Evolutionary conservation across 495 filamentous ascomycete species (phyloP).

Genomic region (Pseudoneurospora amorphoporcata): DNA sequence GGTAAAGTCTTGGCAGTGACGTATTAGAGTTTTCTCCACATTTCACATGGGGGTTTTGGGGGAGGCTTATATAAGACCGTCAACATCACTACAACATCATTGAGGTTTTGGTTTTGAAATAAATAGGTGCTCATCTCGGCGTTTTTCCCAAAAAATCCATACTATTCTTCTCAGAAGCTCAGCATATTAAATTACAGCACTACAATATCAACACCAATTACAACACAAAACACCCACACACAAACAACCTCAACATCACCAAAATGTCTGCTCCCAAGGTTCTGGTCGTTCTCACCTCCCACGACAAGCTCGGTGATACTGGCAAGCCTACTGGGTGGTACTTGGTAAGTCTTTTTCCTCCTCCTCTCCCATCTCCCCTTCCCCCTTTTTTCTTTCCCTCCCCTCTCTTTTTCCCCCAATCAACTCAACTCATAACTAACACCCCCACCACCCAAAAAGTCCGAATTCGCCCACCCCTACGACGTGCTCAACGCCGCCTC

Average conservation of each 20-base stretch:
- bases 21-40: background rate
- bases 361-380: background rate
- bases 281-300: slow-evolving; percentile 59
- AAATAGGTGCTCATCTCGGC: background rate
- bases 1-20: background rate
- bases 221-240: background rate
- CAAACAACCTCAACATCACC: background rate
- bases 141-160: background rate
- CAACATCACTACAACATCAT: background rate
- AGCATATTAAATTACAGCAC: background rate
- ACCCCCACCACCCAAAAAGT: slow-evolving; percentile 19
- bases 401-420: background rate
- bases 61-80: background rate
- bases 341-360: slow-evolving; percentile 30
- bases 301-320: slow-evolving; percentile 41
- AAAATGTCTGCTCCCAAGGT: slow-evolving; percentile 43
- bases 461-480: slow-evolving; percentile 65
- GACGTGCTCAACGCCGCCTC: slow-evolving; percentile 43
- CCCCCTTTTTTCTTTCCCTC: background rate
- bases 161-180: background rate
- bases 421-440: background rate
- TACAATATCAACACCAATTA: background rate
- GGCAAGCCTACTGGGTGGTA: slow-evolving; percentile 57
- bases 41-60: background rate
- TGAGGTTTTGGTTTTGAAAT: background rate